Base-by-base conservation (phyloP, 164 flowering plant species). In the Tetracentron sinense region DNA sequence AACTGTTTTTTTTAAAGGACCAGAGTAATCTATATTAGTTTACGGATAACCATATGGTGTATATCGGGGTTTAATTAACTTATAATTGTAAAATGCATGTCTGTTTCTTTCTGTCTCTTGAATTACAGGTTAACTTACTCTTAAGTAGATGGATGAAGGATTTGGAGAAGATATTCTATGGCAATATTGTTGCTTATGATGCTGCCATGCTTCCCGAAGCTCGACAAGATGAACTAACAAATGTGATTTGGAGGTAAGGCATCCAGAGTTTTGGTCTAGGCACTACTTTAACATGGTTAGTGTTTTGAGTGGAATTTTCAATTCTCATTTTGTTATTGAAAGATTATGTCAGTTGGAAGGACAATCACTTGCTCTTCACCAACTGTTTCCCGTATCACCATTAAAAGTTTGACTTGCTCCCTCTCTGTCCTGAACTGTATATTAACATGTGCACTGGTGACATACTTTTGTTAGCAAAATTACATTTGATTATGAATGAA, bases 151-250 rank as follows among this genome's bases (percentile, higher is more conserved):
- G 97, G 96, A 91, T 94, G 98, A 94, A 87, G 73, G 96, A 94
- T 52, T 72, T 94, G 79, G 98, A 94, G 76, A 94, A 78, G 78
- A 94, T 94, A 72, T 91, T 94, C 67, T 94, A 91, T 76, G 98
- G 98, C 51, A 94, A 91, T 65, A 70, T 94, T 75, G 92, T 91
- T 74, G 96, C 96, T n/a, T 91, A 87, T 82, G 95, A 91, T 83
- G 63, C 81, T 68, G 97, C 97, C 66, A 50, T 91, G 83, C 83
- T 80, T 58, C 92, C 89, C 30, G 95, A 92, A 74, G 96, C 97
- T 67, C 78, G 73, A 63, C 82, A 68, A 47, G 92, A 88, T 63
- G 90, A 84, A 58, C 77, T 94, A 53, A 57, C 70, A 54, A 81
- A 72, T 61, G 84, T 79, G 7, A 63, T 94, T 59, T 93, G 96